Evolutionary conservation across 2,329 filamentous ascomycete species (phyloP), one percentile per base, ranked within the genome.

Genomic region (Aspergillus fumigatus): DNA sequence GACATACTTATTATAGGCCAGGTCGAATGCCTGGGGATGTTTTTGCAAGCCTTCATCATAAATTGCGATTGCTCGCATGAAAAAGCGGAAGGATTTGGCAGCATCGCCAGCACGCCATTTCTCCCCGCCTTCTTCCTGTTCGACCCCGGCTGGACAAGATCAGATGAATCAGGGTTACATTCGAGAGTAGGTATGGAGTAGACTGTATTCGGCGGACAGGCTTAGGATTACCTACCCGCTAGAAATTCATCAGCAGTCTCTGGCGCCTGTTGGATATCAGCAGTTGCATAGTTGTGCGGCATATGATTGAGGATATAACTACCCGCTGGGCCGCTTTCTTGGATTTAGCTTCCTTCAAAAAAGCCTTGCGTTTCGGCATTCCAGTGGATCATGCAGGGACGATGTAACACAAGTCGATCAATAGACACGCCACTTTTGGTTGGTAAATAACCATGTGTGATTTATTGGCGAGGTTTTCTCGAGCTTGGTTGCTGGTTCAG

Each of bases 51-150:
- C 88, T 53, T 83, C 80, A 59, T 85, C 81, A 66, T 90, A 91
- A 48, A 80, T 79, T 52, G 88, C 81, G 52, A 89, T 81, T 11
- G 88, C 88, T 59, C 86, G 78, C 61, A 84, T 79, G 67, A 79
- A 80, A 64, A 80, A 80, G 49, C 84, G 77, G 60, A 80, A 78
- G 4, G 83, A 82, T 65, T 90, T 90, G 50, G 79, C 82, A 21
- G 85, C 81, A 69, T 91, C 88, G 23, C 88, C 88, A 40, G 82
- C 86, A 51, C 87, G 80, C 84, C 87, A 89, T 80, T 91, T 91
- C 59, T 88, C 86, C 6, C 86, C 88, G 4, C 84, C 84, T 70
- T 89, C 85, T 73, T 91, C 88, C 58, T 85, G 80, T 32, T 86
- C 82, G 53, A 89, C 87, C 10, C 86, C 88, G 25, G 81, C 83